These are phyloP conservation scores for Mrakiaceae sp. DNA, from an alignment of 1,284 basidiomycete species.

Conservation along the genomic window DNA sequence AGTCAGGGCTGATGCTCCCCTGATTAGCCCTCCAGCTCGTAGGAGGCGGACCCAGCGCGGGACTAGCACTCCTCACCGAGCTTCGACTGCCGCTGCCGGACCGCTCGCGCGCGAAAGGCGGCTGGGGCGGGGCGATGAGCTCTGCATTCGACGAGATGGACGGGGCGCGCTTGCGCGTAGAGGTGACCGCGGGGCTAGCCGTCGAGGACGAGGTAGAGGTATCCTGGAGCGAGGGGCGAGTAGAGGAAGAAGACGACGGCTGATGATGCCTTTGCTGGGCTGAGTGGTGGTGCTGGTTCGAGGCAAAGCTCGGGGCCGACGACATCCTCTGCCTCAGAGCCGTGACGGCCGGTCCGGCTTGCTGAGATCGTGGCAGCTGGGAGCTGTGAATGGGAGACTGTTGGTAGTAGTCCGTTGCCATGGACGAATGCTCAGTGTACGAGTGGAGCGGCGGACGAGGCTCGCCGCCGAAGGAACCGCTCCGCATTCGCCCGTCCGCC, in stretches of 20 bases:
- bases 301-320: too few species aligned
- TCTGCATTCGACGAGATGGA: neutral
- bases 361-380: too few species aligned
- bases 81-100: neutral
- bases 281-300: too few species aligned
- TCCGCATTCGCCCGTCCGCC: neutral
- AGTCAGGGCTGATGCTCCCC: neutral
- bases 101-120: neutral
- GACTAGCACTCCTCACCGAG: neutral
- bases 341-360: too few species aligned
- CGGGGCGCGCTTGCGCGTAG: neutral
- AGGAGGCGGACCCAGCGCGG: neutral
- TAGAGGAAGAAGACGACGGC: too few species aligned
- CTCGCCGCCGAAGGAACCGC: neutral
- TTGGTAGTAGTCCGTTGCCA: constrained; percentile 2
- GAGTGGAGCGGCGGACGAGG: neutral
- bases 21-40: neutral
- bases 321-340: too few species aligned
- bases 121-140: neutral
- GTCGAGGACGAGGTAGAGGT: too few species aligned
- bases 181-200: too few species aligned
- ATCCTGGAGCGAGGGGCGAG: too few species aligned
- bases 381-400: neutral
- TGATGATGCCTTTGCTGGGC: too few species aligned
- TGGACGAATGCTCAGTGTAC: neutral